Base-by-base conservation (phyloP, 164 flowering plant genomes). In the Macadamia tetraphylla region DNA sequence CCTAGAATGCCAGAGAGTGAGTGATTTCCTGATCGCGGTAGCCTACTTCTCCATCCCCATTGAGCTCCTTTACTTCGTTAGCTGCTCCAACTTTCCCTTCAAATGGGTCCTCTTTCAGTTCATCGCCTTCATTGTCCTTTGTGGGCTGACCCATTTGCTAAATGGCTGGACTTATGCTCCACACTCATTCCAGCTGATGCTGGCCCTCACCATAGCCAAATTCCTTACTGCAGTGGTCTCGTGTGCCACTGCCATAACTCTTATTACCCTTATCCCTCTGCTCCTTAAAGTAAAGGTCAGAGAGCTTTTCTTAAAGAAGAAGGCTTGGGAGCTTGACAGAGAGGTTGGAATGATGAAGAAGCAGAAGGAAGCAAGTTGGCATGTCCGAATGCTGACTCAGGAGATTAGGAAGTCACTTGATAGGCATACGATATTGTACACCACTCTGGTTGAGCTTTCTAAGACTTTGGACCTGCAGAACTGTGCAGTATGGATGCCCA, bases 401-500 rank as follows among this genome's bases (percentile, higher is more conserved):
- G 98, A 91, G 85, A 94, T 94, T 57, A 78, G 98, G 0, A 94
- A 87, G 72, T 87, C 98, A 0, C 85, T 94, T 52, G 90, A 94
- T 75, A 73, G 92, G 63, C 97, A 94, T 73, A 92, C 96, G 6
- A 92, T 94, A 58, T 72, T 94, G 68, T 68, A 92, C 70, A 94
- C 98, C 6, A 94, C 98, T 15, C 69, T 94, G 70, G 88, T 88
- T 15, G 93, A 92, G 83, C 77, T 94, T 17, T 94, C 98, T 6
- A 83, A 92, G 77, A 83, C 91, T 1, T 69, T 94, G 70, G 88
- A 77, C 40, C 77, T 94, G 80, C 88, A 86, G 67, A 90, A 88
- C 62, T 94, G 97, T 82, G 93, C 95, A 0, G 82, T 94, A 67
- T 94, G 98, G 98, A 94, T 91, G 98, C 95, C 93, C 3, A 87